Percentiles rank a stretch among this genome's conserved stretches.
phyloP scores from a whole-genome alignment of 2,329 filamentous ascomycete genomes.

The Neofusicoccum cordaticola region DNA sequence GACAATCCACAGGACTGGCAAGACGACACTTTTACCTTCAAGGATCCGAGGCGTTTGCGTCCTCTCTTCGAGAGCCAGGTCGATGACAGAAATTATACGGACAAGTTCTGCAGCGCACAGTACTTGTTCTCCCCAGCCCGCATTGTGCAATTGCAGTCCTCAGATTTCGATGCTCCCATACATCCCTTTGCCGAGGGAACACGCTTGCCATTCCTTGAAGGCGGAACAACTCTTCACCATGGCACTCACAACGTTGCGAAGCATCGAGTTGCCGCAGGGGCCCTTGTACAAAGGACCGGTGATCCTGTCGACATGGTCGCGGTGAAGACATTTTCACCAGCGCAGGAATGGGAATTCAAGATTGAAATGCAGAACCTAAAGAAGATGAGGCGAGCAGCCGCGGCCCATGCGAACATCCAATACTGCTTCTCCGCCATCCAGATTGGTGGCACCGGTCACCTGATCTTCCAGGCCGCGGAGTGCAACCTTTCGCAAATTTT shows the following conservation, averaged over 20 bases:
- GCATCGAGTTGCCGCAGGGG: not conserved
- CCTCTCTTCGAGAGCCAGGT: not conserved
- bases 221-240: not conserved
- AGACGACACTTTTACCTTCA: not conserved
- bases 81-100: not conserved
- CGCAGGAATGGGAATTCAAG: not conserved
- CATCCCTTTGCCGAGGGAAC: not conserved
- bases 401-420: not conserved
- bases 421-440: not conserved
- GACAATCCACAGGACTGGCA: not conserved
- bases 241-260: not conserved
- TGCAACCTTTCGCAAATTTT: constrained; percentile 1
- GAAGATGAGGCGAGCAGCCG: not conserved
- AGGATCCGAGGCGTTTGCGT: not conserved
- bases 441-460: not conserved
- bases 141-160: not conserved
- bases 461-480: not conserved
- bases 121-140: not conserved
- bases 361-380: not conserved
- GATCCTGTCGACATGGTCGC: not conserved
- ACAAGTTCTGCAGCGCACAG: not conserved
- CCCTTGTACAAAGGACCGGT: not conserved
- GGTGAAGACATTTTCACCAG: not conserved
- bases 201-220: not conserved
- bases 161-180: not conserved